Evolutionary conservation across 768 basidiomycete genomes (phyloP).

Genomic region (Lactarius akahatsu): DNA sequence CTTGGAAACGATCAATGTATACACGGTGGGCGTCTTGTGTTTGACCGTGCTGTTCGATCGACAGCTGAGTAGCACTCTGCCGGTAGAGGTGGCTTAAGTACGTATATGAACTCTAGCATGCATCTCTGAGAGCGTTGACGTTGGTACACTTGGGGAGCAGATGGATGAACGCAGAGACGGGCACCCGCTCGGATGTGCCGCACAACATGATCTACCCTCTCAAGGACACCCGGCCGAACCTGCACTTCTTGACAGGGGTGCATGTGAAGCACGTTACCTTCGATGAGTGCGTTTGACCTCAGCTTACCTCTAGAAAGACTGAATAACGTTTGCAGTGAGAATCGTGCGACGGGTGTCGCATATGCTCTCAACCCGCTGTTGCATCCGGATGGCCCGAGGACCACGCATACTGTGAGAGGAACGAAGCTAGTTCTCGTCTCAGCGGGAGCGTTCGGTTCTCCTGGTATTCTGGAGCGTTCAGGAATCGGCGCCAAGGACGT

Average conservation of each 20-base stretch:
- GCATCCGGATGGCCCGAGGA: conserved; percentile 29
- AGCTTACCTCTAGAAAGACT: conserved; percentile 6
- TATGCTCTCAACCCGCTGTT: background rate
- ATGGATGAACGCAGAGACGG: conserved; percentile 50
- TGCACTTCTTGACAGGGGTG: conserved; percentile 37
- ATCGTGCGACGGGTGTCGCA: conserved; percentile 28
- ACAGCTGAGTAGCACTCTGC: conserved; percentile 13
- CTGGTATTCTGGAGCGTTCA: conserved; percentile 49
- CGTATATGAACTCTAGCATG: conserved; percentile 27
- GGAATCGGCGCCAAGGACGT: conserved; percentile 41
- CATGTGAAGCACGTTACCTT: conserved; percentile 39
- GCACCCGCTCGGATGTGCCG: conserved; percentile 39
- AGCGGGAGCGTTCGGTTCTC: conserved; percentile 41
- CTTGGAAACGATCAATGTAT: conserved; percentile 31
- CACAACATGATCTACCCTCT: conserved; percentile 42
- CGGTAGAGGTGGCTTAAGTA: conserved; percentile 5
- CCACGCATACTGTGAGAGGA: conserved; percentile 33
- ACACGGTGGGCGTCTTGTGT: conserved; percentile 5
- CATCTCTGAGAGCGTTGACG: background rate
- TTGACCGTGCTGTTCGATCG: too few species aligned
- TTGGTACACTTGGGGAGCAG: conserved; percentile 35
- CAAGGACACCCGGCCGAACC: conserved; percentile 36
- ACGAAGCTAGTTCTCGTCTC: conserved; percentile 41
- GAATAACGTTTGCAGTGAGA: conserved; percentile 23
- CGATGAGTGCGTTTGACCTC: conserved; percentile 31